Evolutionary conservation across 805 yeast species (phyloP).

Genomic region (Starmerella ratchasimensis): DNA sequence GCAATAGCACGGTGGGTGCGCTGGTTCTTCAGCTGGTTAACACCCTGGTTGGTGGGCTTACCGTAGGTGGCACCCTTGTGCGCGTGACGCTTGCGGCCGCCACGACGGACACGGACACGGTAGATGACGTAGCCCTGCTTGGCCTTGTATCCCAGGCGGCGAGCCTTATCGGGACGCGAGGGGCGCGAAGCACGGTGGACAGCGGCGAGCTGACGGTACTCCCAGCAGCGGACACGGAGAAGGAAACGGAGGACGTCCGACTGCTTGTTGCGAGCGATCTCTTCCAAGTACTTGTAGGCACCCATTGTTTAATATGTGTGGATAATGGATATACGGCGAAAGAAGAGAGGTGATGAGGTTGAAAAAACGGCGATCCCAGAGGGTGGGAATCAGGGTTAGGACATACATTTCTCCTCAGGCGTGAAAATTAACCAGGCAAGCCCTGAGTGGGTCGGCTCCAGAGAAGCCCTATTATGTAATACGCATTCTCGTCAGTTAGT

Average conservation of each 20-base stretch:
- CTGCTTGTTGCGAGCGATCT: slow-evolving; percentile 99
- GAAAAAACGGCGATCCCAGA: background rate
- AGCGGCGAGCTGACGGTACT: slow-evolving; percentile 97
- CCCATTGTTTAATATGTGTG: slow-evolving; percentile 42
- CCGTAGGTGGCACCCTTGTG: slow-evolving; percentile 99
- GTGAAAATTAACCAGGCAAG: no score
- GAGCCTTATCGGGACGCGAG: slow-evolving; percentile 99
- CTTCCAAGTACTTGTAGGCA: slow-evolving; percentile 99
- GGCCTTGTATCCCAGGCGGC: slow-evolving; percentile 99
- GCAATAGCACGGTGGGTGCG: slow-evolving; percentile 96
- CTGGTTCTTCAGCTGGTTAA: slow-evolving; percentile 97
- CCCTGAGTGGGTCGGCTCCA: no score
- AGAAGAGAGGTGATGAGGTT: background rate
- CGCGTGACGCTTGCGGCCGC: slow-evolving; percentile 99
- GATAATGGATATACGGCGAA: slow-evolving; percentile 1
- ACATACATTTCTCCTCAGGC: no score
- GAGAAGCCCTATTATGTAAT: no score
- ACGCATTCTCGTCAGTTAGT: no score
- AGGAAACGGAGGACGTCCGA: slow-evolving; percentile 98
- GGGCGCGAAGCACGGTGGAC: slow-evolving; percentile 99
- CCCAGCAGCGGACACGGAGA: slow-evolving; percentile 99
- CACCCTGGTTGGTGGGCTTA: slow-evolving; percentile 99
- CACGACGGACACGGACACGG: slow-evolving; percentile 99
- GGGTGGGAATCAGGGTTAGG: no score
- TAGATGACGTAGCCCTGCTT: slow-evolving; percentile 98